Evolutionary conservation across 176 grass and related monocot species (phyloP).

Genomic region (Leersia perrieri): DNA sequence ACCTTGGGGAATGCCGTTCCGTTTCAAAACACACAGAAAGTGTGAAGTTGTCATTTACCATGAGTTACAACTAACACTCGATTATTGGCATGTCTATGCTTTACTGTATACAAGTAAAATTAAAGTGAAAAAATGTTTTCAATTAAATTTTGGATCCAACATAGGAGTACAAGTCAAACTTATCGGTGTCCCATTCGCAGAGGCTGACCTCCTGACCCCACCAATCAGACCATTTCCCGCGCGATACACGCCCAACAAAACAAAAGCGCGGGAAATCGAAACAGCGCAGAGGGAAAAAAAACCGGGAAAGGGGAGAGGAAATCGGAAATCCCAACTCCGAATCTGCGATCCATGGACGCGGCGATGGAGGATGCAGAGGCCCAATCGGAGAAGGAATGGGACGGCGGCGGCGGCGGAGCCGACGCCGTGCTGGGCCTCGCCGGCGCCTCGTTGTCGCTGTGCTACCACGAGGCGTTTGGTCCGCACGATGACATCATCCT

Average conservation of each 20-base stretch:
- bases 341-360: slow-evolving; percentile 26
- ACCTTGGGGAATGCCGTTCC: neutral
- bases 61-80: neutral
- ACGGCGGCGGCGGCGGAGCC: slow-evolving; percentile 52
- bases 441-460: slow-evolving; percentile 49
- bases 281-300: neutral
- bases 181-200: neutral
- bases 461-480: slow-evolving; percentile 75
- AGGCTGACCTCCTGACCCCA: neutral
- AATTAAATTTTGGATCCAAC: neutral
- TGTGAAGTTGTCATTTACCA: neutral
- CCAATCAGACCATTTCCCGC: slow-evolving; percentile 33
- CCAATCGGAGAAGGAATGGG: slow-evolving; percentile 13
- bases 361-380: slow-evolving; percentile 23
- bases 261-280: slow-evolving; percentile 33
- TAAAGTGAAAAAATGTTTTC: no score
- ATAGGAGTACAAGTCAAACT: no score
- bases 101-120: neutral
- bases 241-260: slow-evolving; percentile 8
- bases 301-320: neutral
- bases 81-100: neutral
- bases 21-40: neutral
- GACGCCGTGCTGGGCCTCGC: slow-evolving; percentile 53
- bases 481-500: slow-evolving; percentile 70
- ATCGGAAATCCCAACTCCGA: neutral